Evolutionary conservation across 2,329 filamentous ascomycete species (phyloP), one percentile per base, ranked within the genome.

Genomic region (Aspergillus flavus): DNA sequence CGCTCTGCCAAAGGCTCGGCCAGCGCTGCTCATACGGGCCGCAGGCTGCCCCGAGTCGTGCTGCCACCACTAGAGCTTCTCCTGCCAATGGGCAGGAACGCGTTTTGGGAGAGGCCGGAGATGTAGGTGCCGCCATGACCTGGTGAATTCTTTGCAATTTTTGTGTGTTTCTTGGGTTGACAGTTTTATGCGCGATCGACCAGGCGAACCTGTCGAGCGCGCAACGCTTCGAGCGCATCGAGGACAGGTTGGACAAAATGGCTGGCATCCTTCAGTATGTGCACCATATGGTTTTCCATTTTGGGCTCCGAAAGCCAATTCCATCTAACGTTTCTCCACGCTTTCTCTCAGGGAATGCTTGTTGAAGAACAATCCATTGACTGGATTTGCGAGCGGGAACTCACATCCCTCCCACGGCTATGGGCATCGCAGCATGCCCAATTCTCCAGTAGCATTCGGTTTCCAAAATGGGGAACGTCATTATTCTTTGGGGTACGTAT

Each of bases 211-310:
- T 28, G 16, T 36, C 59, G 6, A 64, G 45, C n/a, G 26, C 66
- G 2, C 59, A 61, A 30, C 63, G 68, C 14, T 62, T 71, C 32
- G 64, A 68, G 57, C 64, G 68, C 14, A 68, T 72, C 16, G 71
- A 72, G 58, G 60, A 66, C 26, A 66, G 67, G 26, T 57, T 72
- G 5, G 66, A 72, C 10, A 62, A 66, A 48, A 70, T 72, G 45
- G 58, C 66, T 16, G 43, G 41, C 34, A 45, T 72, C 23, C 65
- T 72, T 14, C 65, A 66, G 70, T 71, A 56, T 53, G 67, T 58
- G 14, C 12, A 4, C 7, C 14, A n/a, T 53, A 4, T 19, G 28
- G 10, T 2, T 14, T 16, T 55, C 3, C 6, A 7, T 1, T 21
- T 55, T 19, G 11, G 1, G 11, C 19, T 23, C n/a, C n/a, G 5